Evolutionary conservation across 257 asterid genomes (phyloP), one percentile per base, ranked within the genome.

Genomic region (Fraxinus excelsior): DNA sequence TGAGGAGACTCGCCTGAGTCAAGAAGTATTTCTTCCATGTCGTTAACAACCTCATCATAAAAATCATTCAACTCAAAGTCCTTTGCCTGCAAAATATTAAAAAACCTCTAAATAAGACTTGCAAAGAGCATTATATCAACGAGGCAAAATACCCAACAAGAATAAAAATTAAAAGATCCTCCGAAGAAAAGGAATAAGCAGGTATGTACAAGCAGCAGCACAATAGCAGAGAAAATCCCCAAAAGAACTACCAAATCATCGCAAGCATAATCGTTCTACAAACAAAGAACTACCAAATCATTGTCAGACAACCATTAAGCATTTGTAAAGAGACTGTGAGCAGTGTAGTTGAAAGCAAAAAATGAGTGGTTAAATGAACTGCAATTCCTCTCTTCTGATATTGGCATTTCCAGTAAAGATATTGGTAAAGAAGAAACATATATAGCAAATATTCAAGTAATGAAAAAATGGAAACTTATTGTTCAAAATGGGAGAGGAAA

Each of bases 1-100:
- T 77, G 82, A 77, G 90, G 80, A 73, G 94, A 80, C 79, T 90
- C 92, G 28, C 74, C 82, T 44, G 97, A 87, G 82, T 93, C 98
- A 31, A 93, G 92, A 76, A 95, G 88, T 86, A 95, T 88, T 82
- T 93, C 97, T 85, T 95, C 96, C 99, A 95, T 93, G 67, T 95
- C 99, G 74, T 95, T 90, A 68, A 95, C 98, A 84, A 91, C 35
- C 79, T 95, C 97, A 79, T 90, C 94, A 75, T 67, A 93, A 80
- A 86, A 77, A 67, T 79, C 98, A 79, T 87, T 90, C 74, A 78
- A 73, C 87, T 82, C 97, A 73, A 79, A 62, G 71, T 84, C 87
- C 79, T 65, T 82, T 67, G 60, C 78, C 98, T 93, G 93, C 92
- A 87, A 74, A 66, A 74, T 19, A 84, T 81, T 60, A 62, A 4